These are phyloP conservation scores for Cladobotryum mycophilum DNA, from an alignment of 2,329 filamentous ascomycete genomes.

Conservation along the genomic window DNA sequence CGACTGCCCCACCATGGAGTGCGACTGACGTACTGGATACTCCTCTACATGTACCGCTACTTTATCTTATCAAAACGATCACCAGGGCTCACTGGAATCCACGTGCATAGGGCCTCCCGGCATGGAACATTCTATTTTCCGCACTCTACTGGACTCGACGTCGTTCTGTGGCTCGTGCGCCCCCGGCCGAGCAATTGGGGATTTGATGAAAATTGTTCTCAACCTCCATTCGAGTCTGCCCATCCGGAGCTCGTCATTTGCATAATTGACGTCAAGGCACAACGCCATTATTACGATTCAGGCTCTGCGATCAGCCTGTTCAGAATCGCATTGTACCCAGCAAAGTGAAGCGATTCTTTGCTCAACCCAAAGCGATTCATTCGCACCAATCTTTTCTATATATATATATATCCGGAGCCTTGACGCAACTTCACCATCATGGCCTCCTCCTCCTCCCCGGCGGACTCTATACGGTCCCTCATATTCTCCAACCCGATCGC, in stretches of 20 bases:
- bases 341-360: slow-evolving; percentile 6
- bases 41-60: no score
- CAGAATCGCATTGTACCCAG: neutral
- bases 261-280: slow-evolving; percentile 11
- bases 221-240: slow-evolving; percentile 13
- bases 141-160: slow-evolving; percentile 1
- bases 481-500: slow-evolving; percentile 69
- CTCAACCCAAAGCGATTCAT: neutral
- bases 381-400: neutral
- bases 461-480: slow-evolving; percentile 53
- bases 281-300: neutral
- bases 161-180: slow-evolving; percentile 11
- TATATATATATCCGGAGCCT: slow-evolving; percentile 14
- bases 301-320: slow-evolving; percentile 4
- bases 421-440: slow-evolving; percentile 34
- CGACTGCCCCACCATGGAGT: no score
- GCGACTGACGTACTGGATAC: no score
- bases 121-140: slow-evolving; percentile 7
- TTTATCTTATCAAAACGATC: no score
- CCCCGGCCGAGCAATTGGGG: slow-evolving; percentile 8
- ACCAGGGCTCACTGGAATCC: neutral
- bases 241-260: slow-evolving; percentile 14
- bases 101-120: slow-evolving; percentile 8
- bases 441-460: slow-evolving; percentile 38
- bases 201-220: slow-evolving; percentile 20